Percentiles rank a stretch among this genome's conserved stretches.
phyloP scores from a whole-genome alignment of 768 basidiomycete genomes.

The Crepidotus variabilis region DNA sequence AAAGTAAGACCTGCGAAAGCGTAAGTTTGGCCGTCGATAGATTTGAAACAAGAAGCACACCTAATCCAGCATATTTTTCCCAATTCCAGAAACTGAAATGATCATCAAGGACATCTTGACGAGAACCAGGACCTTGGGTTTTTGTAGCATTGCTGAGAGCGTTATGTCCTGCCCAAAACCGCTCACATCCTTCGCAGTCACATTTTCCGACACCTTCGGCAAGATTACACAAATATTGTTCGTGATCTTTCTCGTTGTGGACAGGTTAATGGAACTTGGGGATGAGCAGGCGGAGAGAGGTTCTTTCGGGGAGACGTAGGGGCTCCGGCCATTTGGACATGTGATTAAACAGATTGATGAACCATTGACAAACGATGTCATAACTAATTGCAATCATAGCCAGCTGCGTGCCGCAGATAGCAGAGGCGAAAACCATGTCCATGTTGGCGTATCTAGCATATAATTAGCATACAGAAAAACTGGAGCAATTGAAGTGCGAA shows the following conservation, averaged over 20 bases:
- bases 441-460: slow-evolving; percentile 10
- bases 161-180: slow-evolving; percentile 28
- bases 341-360: slow-evolving; percentile 15
- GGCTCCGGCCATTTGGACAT: slow-evolving; percentile 6
- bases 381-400: slow-evolving; percentile 16
- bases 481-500: background rate
- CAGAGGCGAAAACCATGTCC: slow-evolving; percentile 11
- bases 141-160: slow-evolving; percentile 22
- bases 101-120: slow-evolving; percentile 30
- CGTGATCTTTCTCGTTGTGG: slow-evolving; percentile 22
- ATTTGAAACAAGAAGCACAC: no score
- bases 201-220: slow-evolving; percentile 19
- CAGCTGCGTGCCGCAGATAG: background rate
- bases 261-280: slow-evolving; percentile 29
- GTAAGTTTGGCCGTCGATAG: slow-evolving; percentile 4
- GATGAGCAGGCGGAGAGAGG: slow-evolving; percentile 14
- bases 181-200: slow-evolving; percentile 31
- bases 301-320: background rate
- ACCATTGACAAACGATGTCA: slow-evolving; percentile 29
- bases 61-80: slow-evolving; percentile 12
- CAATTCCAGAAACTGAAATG: slow-evolving; percentile 28
- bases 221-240: slow-evolving; percentile 24
- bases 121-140: slow-evolving; percentile 28
- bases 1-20: slow-evolving; percentile 1
- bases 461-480: background rate